These are phyloP conservation scores for Botrytis pseudocinerea DNA, from an alignment of 2,329 filamentous ascomycete genomes.

Conservation along the genomic window DNA sequence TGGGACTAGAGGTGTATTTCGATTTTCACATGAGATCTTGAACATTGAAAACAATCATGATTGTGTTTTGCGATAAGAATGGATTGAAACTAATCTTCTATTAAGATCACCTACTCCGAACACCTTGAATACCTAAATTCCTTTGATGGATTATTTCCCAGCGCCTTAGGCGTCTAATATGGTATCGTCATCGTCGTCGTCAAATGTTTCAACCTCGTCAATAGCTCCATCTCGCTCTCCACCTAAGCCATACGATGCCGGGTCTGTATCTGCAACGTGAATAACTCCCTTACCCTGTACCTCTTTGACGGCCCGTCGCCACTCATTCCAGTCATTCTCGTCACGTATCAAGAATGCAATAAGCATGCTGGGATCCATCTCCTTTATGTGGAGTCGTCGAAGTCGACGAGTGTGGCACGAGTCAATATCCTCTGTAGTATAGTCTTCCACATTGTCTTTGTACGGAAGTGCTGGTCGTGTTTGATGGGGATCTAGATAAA, in stretches of 20 bases:
- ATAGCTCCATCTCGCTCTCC: slow-evolving; percentile 71
- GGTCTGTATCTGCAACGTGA: slow-evolving; percentile 74
- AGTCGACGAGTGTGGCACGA: slow-evolving; percentile 87
- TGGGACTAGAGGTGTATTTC: background rate
- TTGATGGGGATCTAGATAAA: slow-evolving; percentile 92
- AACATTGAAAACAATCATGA: background rate
- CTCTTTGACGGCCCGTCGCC: slow-evolving; percentile 74
- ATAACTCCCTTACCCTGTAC: slow-evolving; percentile 83
- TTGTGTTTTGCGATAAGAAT: slow-evolving; percentile 1
- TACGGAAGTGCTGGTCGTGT: slow-evolving; percentile 75
- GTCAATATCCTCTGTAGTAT: slow-evolving; percentile 71
- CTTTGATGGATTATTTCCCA: background rate
- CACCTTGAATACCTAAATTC: background rate
- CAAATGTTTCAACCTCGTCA: slow-evolving; percentile 86
- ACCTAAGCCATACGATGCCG: slow-evolving; percentile 52
- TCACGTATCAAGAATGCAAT: slow-evolving; percentile 87
- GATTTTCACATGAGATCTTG: background rate
- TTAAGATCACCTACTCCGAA: slow-evolving; percentile 9
- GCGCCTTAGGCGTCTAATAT: slow-evolving; percentile 37
- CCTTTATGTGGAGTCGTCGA: slow-evolving; percentile 76
- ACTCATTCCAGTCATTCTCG: slow-evolving; percentile 79
- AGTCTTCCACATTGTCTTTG: slow-evolving; percentile 55
- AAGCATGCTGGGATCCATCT: slow-evolving; percentile 98
- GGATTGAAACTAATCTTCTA: slow-evolving; percentile 7
- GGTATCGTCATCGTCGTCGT: slow-evolving; percentile 56